A percentile compares a stretch with the other conserved stretches of the same genome.
Conservation (phyloP, 768 basidiomycete species). For the Naganishia vishniacii region DNA sequence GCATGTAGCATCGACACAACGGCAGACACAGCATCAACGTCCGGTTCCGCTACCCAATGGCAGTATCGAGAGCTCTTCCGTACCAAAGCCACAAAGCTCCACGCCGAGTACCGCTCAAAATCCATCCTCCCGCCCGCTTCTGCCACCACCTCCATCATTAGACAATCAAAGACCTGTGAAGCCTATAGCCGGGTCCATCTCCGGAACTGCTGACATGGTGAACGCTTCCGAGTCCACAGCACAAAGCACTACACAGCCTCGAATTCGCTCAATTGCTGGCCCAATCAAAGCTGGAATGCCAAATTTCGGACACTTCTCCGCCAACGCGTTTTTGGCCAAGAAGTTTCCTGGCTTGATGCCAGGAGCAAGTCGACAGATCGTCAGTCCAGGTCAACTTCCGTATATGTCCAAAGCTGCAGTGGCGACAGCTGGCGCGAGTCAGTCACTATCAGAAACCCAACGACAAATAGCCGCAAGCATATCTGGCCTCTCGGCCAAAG, state of each 20-base stretch:
- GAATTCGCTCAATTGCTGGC: slow-evolving; percentile 8
- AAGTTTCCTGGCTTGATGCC: slow-evolving; percentile 15
- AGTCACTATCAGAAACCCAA: background rate
- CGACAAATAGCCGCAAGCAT: background rate
- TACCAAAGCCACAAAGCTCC: background rate
- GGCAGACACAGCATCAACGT: background rate
- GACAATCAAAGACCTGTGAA: background rate
- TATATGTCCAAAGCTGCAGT: slow-evolving; percentile 11
- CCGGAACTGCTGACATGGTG: background rate
- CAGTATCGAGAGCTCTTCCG: background rate
- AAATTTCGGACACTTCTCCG: slow-evolving; percentile 14
- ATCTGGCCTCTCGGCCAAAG: background rate
- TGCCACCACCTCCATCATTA: background rate
- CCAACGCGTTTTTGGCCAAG: slow-evolving; percentile 10
- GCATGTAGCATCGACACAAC: background rate
- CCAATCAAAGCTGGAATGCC: slow-evolving; percentile 15
- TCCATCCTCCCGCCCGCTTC: background rate
- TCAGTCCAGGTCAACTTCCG: slow-evolving; percentile 15
- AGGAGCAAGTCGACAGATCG: slow-evolving; percentile 1
- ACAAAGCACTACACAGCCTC: background rate
- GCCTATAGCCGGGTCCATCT: background rate
- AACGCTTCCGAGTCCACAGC: background rate
- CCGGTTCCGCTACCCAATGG: background rate
- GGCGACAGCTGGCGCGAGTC: background rate
- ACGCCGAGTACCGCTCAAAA: background rate